Evolutionary conservation across 1,284 basidiomycete genomes (phyloP).

Genomic region (Mycena sp.): DNA sequence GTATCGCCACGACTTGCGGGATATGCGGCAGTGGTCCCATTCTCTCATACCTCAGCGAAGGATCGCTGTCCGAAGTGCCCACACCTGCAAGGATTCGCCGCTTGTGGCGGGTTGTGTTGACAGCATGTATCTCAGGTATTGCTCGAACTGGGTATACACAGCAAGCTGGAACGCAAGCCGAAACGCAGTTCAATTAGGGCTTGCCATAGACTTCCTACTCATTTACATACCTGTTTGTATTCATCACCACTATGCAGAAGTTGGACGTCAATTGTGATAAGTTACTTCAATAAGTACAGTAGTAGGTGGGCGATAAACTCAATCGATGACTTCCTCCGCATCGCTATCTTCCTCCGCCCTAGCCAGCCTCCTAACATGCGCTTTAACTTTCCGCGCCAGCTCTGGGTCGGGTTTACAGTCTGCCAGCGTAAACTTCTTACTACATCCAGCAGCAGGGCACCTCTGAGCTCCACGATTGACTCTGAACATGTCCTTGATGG

Average conservation of each 20-base stretch:
- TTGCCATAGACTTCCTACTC: no score
- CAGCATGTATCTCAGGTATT: not conserved
- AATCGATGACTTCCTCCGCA: slow-evolving; percentile 72
- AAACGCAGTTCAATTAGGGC: no score
- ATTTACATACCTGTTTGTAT: not conserved
- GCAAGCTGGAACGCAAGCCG: no score
- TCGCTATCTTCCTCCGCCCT: slow-evolving; percentile 57
- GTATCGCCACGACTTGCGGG: not conserved
- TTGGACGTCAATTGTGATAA: no score
- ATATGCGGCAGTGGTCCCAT: not conserved
- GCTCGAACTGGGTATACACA: no score
- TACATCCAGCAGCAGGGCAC: slow-evolving; percentile 80
- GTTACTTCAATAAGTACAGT: not conserved
- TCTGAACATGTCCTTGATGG: slow-evolving; percentile 66
- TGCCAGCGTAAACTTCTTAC: slow-evolving; percentile 58
- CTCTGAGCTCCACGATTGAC: slow-evolving; percentile 47
- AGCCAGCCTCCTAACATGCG: slow-evolving; percentile 58
- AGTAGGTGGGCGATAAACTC: not conserved
- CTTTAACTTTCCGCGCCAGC: slow-evolving; percentile 69
- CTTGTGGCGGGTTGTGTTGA: not conserved
- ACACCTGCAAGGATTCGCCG: not conserved
- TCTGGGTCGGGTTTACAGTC: slow-evolving; percentile 64
- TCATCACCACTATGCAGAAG: no score
- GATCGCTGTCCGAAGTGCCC: not conserved
- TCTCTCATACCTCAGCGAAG: not conserved